phyloP scores from a whole-genome alignment of 176 grass and related monocot species.

The Bromus sterilis region DNA sequence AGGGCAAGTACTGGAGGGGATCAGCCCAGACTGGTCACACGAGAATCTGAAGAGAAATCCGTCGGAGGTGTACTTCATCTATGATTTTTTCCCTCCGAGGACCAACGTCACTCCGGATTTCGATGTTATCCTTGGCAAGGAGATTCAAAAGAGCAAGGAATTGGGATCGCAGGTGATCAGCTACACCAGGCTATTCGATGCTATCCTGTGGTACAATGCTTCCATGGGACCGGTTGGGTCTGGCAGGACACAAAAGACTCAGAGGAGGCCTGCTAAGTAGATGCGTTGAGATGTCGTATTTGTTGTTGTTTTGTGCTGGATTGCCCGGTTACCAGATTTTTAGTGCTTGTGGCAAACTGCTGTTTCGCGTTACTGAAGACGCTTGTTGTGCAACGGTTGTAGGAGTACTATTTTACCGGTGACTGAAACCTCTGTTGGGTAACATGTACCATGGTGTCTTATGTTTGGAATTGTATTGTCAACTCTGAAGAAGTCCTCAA shows the following conservation, averaged over 20 bases:
- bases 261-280: too few species aligned
- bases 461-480: background rate
- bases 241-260: too few species aligned
- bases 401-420: background rate
- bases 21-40: background rate
- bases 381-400: background rate
- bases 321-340: background rate
- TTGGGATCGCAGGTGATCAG: background rate
- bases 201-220: constrained; percentile 16
- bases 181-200: background rate
- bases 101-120: background rate
- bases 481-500: background rate
- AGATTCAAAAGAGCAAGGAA: background rate
- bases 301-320: background rate
- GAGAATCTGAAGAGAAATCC: background rate
- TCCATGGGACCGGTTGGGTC: too few species aligned
- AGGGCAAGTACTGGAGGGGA: background rate
- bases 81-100: too few species aligned
- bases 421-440: background rate
- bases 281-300: background rate
- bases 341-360: background rate
- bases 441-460: too few species aligned
- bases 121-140: background rate
- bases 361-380: background rate
- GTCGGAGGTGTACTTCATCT: constrained; percentile 8